A percentile compares a stretch with the other conserved stretches of the same genome.
Evolutionary conservation across 768 basidiomycete genomes (phyloP).

Genomic region (Leccinum broughii): DNA sequence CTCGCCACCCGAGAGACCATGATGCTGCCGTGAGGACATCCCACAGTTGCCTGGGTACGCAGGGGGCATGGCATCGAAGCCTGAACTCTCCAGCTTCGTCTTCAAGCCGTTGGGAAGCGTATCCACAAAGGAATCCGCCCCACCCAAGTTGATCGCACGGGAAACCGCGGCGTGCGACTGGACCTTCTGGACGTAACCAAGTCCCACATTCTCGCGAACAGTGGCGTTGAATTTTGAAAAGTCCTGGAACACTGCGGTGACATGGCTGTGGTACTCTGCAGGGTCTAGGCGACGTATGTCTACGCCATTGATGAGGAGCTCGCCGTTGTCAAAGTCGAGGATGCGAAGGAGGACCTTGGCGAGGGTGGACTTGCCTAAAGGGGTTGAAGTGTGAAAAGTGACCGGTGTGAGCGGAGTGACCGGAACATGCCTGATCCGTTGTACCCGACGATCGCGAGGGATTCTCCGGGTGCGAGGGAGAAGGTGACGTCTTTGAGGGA

Average conservation of each 20-base stretch:
- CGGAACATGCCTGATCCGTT: slow-evolving; percentile 71
- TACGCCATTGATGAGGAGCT: slow-evolving; percentile 65
- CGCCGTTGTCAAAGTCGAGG: slow-evolving; percentile 70
- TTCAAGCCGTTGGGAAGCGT: slow-evolving; percentile 70
- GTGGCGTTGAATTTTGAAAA: slow-evolving; percentile 81
- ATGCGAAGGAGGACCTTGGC: slow-evolving; percentile 81
- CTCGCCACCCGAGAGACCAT: slow-evolving; percentile 84
- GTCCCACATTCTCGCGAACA: slow-evolving; percentile 81
- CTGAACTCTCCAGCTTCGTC: slow-evolving; percentile 67
- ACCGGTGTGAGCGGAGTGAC: slow-evolving; percentile 9
- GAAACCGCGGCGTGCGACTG: slow-evolving; percentile 55
- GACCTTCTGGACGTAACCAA: slow-evolving; percentile 71
- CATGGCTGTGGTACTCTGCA: slow-evolving; percentile 68
- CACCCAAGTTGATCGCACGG: slow-evolving; percentile 68
- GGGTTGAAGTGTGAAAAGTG: slow-evolving; percentile 9
- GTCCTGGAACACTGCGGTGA: slow-evolving; percentile 83
- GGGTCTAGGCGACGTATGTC: slow-evolving; percentile 69
- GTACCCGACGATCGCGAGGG: slow-evolving; percentile 81
- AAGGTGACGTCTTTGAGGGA: slow-evolving; percentile 72
- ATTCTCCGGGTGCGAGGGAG: slow-evolving; percentile 71
- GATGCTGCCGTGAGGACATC: slow-evolving; percentile 42
- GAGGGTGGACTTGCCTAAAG: slow-evolving; percentile 80
- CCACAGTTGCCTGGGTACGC: slow-evolving; percentile 32
- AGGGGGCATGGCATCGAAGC: slow-evolving; percentile 49
- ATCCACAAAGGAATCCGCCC: slow-evolving; percentile 65